Conservation (phyloP, 1,284 basidiomycete species). For the Marasmius oreades region DNA sequence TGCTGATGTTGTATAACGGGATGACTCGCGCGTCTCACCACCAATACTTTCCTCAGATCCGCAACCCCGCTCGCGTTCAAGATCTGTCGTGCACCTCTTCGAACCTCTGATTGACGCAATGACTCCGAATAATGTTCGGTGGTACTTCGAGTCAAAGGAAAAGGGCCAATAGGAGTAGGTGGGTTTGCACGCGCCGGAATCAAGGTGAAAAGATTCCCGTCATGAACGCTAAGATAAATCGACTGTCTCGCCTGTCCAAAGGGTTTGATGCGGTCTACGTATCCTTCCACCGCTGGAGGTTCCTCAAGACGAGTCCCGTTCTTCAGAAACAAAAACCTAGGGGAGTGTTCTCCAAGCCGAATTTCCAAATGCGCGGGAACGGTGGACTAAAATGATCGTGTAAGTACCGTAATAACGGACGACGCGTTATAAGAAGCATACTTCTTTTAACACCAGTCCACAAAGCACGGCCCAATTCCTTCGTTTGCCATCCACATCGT, state of each 20-base stretch:
- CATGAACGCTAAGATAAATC: constrained; percentile 71
- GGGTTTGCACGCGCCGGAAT: constrained; percentile 53
- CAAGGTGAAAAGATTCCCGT: constrained; percentile 69
- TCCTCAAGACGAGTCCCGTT: constrained; percentile 59
- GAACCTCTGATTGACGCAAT: constrained; percentile 50
- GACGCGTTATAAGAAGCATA: constrained; percentile 25
- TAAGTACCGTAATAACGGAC: neutral
- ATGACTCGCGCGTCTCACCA: constrained; percentile 63
- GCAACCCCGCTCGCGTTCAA: constrained; percentile 60
- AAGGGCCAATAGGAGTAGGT: constrained; percentile 62
- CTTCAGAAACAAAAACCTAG: constrained; percentile 49
- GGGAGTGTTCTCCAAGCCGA: constrained; percentile 64
- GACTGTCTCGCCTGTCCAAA: constrained; percentile 57
- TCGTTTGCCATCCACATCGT: constrained; percentile 57
- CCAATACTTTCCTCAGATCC: constrained; percentile 65
- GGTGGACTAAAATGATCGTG: constrained; percentile 6
- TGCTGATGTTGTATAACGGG: constrained; percentile 35
- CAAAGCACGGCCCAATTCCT: constrained; percentile 72
- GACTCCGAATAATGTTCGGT: constrained; percentile 30
- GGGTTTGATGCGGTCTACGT: constrained; percentile 67
- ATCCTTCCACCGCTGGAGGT: constrained; percentile 79
- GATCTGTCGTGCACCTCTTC: constrained; percentile 66
- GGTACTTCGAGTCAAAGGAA: constrained; percentile 23
- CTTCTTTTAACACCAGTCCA: constrained; percentile 69
- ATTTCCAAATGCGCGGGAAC: constrained; percentile 64